phyloP scores from a whole-genome alignment of 140 eudicot genomes.

The Senecio squalidus region DNA sequence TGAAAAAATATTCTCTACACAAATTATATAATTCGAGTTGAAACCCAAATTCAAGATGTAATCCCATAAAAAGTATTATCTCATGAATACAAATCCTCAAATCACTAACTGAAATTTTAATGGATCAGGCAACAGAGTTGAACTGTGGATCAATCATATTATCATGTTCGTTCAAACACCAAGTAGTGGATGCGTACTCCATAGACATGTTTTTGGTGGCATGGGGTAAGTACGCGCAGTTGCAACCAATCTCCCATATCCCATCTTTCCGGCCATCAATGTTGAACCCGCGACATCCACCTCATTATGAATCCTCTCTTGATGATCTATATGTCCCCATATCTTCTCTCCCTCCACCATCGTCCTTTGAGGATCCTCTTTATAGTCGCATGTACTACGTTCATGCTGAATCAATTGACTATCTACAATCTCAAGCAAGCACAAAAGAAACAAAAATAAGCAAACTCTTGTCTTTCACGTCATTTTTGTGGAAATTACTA shows the following conservation, averaged over 20 bases:
- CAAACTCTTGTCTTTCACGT: conserved; percentile 41
- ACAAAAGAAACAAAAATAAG: conserved; percentile 27
- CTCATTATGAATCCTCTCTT: conserved; percentile 24
- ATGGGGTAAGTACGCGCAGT: conserved; percentile 47
- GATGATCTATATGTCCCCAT: conserved; percentile 37
- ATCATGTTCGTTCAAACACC: conserved; percentile 55
- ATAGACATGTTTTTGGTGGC: conserved; percentile 48
- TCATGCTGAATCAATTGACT: conserved; percentile 22
- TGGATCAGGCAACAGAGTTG: conserved; percentile 52
- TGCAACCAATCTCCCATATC: conserved; percentile 19
- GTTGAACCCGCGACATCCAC: conserved; percentile 46
- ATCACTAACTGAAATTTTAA: background rate
- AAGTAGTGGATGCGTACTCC: conserved; percentile 54
- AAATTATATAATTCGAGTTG: too few species aligned
- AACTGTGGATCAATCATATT: conserved; percentile 56
- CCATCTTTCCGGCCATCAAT: conserved; percentile 51
- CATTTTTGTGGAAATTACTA: conserved; percentile 41
- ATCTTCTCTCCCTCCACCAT: conserved; percentile 26
- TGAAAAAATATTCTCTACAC: too few species aligned
- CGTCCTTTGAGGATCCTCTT: conserved; percentile 16
- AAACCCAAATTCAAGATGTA: too few species aligned
- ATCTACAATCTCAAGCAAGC: conserved; percentile 44
- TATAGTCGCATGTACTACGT: conserved; percentile 42
- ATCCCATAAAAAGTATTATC: too few species aligned
- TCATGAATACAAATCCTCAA: too few species aligned